phyloP scores from a whole-genome alignment of 176 grass and related monocot species.

The Oryza punctata region DNA sequence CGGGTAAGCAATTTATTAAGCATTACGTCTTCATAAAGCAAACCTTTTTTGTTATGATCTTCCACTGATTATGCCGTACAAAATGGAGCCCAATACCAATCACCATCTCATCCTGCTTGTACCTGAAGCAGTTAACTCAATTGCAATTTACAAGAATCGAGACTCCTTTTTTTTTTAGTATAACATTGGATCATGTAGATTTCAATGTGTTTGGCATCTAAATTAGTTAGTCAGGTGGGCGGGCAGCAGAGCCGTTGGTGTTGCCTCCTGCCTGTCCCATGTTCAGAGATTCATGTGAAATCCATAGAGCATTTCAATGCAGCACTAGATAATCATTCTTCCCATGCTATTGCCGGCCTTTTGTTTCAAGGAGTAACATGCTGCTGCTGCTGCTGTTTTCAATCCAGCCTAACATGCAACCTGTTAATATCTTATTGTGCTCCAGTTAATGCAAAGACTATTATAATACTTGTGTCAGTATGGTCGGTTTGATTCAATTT shows the following conservation, averaged over 20 bases:
- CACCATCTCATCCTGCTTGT: not conserved
- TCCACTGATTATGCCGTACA: not conserved
- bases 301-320: not conserved
- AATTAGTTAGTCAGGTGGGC: not conserved
- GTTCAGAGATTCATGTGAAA: not conserved
- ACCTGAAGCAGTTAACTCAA: not conserved
- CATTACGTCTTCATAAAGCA: not conserved
- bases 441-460: not conserved
- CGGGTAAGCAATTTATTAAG: conserved; percentile 58
- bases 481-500: conserved; percentile 16
- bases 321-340: not conserved
- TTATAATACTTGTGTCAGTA: conserved; percentile 7
- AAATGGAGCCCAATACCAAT: not conserved
- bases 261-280: not conserved
- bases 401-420: conserved; percentile 9
- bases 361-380: not conserved
- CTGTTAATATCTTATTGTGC: not conserved
- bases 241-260: not conserved
- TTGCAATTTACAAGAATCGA: not conserved
- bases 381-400: not conserved
- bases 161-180: too few species aligned
- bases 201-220: not conserved
- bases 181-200: not conserved
- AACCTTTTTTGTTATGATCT: not conserved
- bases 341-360: not conserved